A percentile compares a stretch with the other conserved stretches of the same genome.
phyloP scores from a whole-genome alignment of 1,139 yeast species.

The Sugiyamaella xylanicola region DNA sequence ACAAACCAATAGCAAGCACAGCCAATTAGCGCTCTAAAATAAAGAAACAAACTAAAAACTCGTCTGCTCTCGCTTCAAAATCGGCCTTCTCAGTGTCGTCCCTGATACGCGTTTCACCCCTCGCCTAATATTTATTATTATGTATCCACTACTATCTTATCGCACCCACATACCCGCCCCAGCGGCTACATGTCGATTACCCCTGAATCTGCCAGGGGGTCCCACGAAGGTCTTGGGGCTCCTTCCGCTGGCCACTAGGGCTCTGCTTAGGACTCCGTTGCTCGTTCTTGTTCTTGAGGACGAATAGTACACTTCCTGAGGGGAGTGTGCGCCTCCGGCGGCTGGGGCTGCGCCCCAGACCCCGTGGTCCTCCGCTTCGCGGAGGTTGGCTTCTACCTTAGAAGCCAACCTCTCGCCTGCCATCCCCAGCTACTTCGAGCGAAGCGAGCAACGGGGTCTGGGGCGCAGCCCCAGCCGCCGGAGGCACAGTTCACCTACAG shows the following conservation, averaged over 20 bases:
- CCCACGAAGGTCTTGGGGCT: background rate
- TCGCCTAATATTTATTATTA: background rate
- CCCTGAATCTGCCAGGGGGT: background rate
- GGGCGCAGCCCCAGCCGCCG: background rate
- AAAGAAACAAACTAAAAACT: too few species aligned
- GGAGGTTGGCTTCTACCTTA: background rate
- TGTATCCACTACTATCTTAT: conserved; percentile 8
- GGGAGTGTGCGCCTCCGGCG: background rate
- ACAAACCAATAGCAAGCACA: too few species aligned
- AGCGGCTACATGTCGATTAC: conserved; percentile 4
- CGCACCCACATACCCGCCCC: background rate
- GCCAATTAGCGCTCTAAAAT: too few species aligned
- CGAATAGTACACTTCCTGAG: background rate
- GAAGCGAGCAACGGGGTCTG: conserved; percentile 7
- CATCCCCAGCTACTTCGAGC: too few species aligned
- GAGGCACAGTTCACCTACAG: background rate
- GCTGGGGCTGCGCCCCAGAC: background rate
- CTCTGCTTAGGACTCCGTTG: too few species aligned
- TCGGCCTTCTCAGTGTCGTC: background rate
- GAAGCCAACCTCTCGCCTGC: too few species aligned
- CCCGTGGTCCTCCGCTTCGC: background rate
- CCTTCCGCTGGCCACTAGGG: too few species aligned
- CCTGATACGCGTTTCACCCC: background rate
- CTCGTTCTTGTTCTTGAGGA: too few species aligned
- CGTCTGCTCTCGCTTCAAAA: background rate